Conservation (phyloP, 2,329 filamentous ascomycete species). For the Fusarium armeniacum region DNA sequence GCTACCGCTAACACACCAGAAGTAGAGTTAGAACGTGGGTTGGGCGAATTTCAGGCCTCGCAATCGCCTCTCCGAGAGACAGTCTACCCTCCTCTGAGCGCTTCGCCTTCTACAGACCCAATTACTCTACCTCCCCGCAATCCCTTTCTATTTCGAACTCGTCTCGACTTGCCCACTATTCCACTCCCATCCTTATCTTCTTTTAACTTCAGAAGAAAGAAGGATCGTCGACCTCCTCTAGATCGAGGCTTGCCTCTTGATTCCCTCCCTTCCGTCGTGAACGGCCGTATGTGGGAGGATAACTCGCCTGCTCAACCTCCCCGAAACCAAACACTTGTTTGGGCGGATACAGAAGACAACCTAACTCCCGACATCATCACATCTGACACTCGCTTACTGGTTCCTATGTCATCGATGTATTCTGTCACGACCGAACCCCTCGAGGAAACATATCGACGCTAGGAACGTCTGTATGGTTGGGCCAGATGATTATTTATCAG, state of each 20-base stretch:
- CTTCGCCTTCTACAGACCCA: slow-evolving; percentile 11
- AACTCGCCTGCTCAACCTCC: slow-evolving; percentile 21
- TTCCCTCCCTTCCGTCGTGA: slow-evolving; percentile 31
- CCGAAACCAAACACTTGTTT: slow-evolving; percentile 49
- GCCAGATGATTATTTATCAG: slow-evolving; percentile 12
- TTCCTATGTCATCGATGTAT: slow-evolving; percentile 29
- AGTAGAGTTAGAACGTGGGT: slow-evolving; percentile 25
- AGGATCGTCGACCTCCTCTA: slow-evolving; percentile 7
- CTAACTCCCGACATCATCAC: slow-evolving; percentile 8
- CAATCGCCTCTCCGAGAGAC: slow-evolving; percentile 2
- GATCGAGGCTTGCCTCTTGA: slow-evolving; percentile 26
- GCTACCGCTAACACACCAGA: slow-evolving; percentile 15
- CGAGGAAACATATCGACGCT: slow-evolving; percentile 47
- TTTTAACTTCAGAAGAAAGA: slow-evolving; percentile 35
- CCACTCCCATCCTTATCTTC: slow-evolving; percentile 42
- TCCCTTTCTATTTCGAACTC: slow-evolving; percentile 56
- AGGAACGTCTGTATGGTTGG: slow-evolving; percentile 42
- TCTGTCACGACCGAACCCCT: slow-evolving; percentile 48
- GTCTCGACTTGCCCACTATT: slow-evolving; percentile 46
- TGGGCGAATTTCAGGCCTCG: not conserved
- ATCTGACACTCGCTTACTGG: slow-evolving; percentile 17
- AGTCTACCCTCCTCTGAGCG: slow-evolving; percentile 12
- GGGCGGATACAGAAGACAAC: slow-evolving; percentile 47
- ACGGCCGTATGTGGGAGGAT: slow-evolving; percentile 30
- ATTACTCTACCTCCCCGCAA: slow-evolving; percentile 45